These are phyloP conservation scores for Dianthus caryophyllus DNA, from an alignment of 148 eudicot species.

Conservation along the genomic window DNA sequence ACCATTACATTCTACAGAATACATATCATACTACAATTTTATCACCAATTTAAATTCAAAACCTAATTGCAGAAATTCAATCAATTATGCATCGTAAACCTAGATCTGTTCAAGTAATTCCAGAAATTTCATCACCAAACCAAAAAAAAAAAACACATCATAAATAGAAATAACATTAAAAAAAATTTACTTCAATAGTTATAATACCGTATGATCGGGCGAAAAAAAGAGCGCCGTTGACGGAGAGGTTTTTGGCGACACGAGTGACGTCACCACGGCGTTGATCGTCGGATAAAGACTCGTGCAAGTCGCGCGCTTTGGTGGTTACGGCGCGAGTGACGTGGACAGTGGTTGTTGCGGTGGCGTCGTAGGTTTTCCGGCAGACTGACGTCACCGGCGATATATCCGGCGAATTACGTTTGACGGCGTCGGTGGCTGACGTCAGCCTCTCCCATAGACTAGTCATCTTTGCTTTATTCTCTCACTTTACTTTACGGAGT, in stretches of 20 bases:
- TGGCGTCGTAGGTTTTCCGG: constrained; percentile 18
- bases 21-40: too few species aligned
- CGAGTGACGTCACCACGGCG: constrained; percentile 14
- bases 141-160: too few species aligned
- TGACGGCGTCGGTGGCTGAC: background rate
- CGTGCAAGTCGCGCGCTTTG: constrained; percentile 23
- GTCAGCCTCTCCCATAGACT: constrained; percentile 5
- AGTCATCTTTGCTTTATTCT: background rate
- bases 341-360: constrained; percentile 6
- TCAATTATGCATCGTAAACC: too few species aligned
- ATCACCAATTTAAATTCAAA: too few species aligned
- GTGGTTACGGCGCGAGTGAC: constrained; percentile 12
- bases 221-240: constrained; percentile 18
- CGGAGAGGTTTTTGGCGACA: constrained; percentile 16
- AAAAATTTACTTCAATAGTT: too few species aligned
- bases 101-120: too few species aligned
- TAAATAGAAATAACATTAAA: too few species aligned
- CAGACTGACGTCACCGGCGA: constrained; percentile 19
- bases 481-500: too few species aligned
- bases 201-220: constrained; percentile 28
- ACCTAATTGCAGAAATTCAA: too few species aligned
- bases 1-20: too few species aligned
- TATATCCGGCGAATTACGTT: constrained; percentile 11
- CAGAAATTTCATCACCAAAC: too few species aligned
- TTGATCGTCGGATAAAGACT: constrained; percentile 25